Evolutionary conservation across 768 basidiomycete genomes (phyloP), one percentile per base, ranked within the genome.

Genomic region (Mycena filopes): DNA sequence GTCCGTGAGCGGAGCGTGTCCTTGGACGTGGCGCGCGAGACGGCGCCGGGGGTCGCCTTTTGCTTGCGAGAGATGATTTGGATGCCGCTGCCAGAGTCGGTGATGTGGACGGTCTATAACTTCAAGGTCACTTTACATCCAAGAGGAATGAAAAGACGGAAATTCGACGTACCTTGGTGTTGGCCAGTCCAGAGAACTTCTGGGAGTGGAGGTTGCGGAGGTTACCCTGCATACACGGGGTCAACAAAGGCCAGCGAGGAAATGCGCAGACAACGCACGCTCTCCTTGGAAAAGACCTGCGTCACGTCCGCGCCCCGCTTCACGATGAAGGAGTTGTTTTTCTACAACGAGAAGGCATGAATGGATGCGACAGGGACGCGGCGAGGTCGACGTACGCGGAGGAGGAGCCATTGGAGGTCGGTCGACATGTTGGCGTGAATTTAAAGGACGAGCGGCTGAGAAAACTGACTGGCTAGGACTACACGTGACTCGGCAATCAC

Each of bases 331-430:
- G 94, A 91, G 86, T 91, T 95, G 83, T 86, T 82, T 72, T 92
- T 89, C 91, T 96, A 76, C 15, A 65, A 65, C 60, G 60, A 51
- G n/a, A 15, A 11, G 40, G 55, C 41, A 43, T 63, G 29, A 63
- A 45, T 10, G 58, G 28, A n/a, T 48, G 41, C 49, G 51, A 41
- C 49, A 33, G 31, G 31, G 29, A 41, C 18, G 42, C 15, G 9
- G 25, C 51, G n/a, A 25, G 4, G 41, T 12, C 55, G 47, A 88
- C 91, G 75, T 75, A 94, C 93, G 76, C 93, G 93, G 78, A 94
- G 80, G 67, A 97, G 90, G 77, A 95, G 90, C 95, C 95, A 97
- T 83, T 96, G 87, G 79, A 97, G 93, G 79, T 96, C 94, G 83
- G 82, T 76, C 74, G 93, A 94, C 93, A 95, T 95, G 76, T 80